A percentile compares a stretch with the other conserved stretches of the same genome.
Evolutionary conservation across 2,329 filamentous ascomycete species (phyloP).

Genomic region (Diaporthe longicolla): DNA sequence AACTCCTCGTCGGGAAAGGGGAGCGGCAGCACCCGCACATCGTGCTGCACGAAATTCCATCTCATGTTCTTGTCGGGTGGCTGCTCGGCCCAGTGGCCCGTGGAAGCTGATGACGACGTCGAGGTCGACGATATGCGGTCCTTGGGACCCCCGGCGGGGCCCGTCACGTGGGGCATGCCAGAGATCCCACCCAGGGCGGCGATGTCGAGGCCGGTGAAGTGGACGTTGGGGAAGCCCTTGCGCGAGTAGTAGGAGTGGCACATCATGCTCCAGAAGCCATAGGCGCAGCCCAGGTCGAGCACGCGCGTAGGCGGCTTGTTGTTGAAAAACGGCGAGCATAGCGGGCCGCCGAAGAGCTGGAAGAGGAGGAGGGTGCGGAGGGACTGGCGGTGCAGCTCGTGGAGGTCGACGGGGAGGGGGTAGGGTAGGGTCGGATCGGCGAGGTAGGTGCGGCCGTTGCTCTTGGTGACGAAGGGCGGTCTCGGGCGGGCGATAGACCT

Average conservation of each 20-base stretch:
- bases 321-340: conserved; percentile 78
- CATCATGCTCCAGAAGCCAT: conserved; percentile 90
- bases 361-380: conserved; percentile 86
- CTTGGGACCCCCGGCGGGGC: conserved; percentile 2
- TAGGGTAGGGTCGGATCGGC: conserved; percentile 81
- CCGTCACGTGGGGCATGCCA: conserved; percentile 29
- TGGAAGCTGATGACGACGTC: conserved; percentile 28
- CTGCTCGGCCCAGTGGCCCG: conserved; percentile 42
- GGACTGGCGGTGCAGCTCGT: conserved; percentile 89
- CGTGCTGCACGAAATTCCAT: conserved; percentile 91
- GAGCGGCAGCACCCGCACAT: conserved; percentile 80
- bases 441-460: conserved; percentile 85
- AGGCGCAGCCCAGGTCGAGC: conserved; percentile 89
- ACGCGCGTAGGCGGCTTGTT: conserved; percentile 81
- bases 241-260: conserved; percentile 85
- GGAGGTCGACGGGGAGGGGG: conserved; percentile 88
- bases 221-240: conserved; percentile 76
- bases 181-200: conserved; percentile 65
- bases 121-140: conserved; percentile 39
- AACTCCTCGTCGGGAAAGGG: conserved; percentile 87
- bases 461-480: conserved; percentile 75
- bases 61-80: conserved; percentile 78
- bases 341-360: conserved; percentile 83
- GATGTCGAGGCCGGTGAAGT: conserved; percentile 87
- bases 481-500: conserved; percentile 49